Evolutionary conservation across 2,329 filamentous ascomycete species (phyloP), one percentile per base, ranked within the genome.

Genomic region (Curvularia eragrostidis): DNA sequence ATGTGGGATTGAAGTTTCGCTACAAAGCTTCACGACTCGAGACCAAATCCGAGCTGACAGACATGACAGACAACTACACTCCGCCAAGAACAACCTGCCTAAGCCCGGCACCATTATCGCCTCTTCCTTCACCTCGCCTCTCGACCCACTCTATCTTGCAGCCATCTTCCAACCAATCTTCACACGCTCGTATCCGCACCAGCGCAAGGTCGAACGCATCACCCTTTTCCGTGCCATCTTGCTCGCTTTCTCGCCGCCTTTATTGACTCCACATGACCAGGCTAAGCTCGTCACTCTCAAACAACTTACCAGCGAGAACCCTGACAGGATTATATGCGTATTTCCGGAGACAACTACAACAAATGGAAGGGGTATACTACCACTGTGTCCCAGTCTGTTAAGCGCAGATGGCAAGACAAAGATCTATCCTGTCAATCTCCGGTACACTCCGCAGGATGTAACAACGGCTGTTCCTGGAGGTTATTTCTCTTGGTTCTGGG

Each of bases 121-220:
- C 48, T 90, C 91, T 50, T 95, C 92, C 61, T 95, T 93, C 75
- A 97, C 93, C 32, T 96, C 91, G 9, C 95, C 95, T 8, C 86
- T 99, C 74, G 95, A 99, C 76, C 89, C 93, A 15, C 81, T 99
- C 55, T 99, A 98, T 77, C 87, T 99, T 23, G 92, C 95, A 58
- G 93, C 93, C 62, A 92, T 98, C 71, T 99, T 98, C 81, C 92
- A 97, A 75, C 95, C 95, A 2, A 85, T 99, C 75, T 98, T 99
- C 79, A 96, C 93, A 10, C 82, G 91, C 44, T 91, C 90, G 0
- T 97, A 92, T 76, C 92, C 93, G 0, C 81, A 83, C 58, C 89
- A 87, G 3, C 85, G 87, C 46, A 85, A 88, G 58, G 90, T 99
- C 24, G 87, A 89, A 67, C 89, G 84, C 44, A 86, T 98, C 46